These are phyloP conservation scores for Fusarium bactridioides DNA, from an alignment of 2,329 filamentous ascomycete genomes.

Conservation along the genomic window DNA sequence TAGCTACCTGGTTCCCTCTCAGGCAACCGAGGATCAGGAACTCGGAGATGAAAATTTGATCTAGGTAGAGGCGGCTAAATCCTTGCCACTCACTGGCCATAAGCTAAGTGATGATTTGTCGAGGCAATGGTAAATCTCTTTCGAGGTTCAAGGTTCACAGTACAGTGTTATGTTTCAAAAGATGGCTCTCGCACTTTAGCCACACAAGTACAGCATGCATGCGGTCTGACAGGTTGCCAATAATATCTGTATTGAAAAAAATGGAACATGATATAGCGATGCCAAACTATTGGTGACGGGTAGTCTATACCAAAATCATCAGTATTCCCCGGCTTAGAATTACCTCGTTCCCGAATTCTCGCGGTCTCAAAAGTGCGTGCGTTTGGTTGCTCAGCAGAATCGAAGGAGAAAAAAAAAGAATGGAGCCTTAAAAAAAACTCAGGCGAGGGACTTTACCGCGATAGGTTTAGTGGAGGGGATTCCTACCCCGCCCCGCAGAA, in stretches of 20 bases:
- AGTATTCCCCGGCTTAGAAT: constrained; percentile 26
- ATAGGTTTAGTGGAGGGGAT: constrained; percentile 40
- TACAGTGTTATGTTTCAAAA: constrained; percentile 1
- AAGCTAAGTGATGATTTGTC: constrained; percentile 8
- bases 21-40: constrained; percentile 5
- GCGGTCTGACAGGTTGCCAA: neutral
- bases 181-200: constrained; percentile 2
- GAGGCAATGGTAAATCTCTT: constrained; percentile 14
- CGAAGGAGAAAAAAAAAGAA: constrained; percentile 20
- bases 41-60: constrained; percentile 14
- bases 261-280: neutral
- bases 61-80: constrained; percentile 26
- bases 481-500: constrained; percentile 41
- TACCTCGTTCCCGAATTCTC: constrained; percentile 35
- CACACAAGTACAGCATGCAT: neutral
- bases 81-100: constrained; percentile 29
- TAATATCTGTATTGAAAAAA: neutral
- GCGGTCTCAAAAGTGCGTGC: constrained; percentile 11
- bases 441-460: constrained; percentile 37
- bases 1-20: neutral
- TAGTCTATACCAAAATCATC: neutral
- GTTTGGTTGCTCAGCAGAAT: constrained; percentile 18
- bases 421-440: constrained; percentile 43
- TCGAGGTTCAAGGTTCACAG: constrained; percentile 10
- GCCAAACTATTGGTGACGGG: neutral